Evolutionary conservation across 2,329 filamentous ascomycete species (phyloP), one percentile per base, ranked within the genome.

Genomic region (Fusarium sp.): DNA sequence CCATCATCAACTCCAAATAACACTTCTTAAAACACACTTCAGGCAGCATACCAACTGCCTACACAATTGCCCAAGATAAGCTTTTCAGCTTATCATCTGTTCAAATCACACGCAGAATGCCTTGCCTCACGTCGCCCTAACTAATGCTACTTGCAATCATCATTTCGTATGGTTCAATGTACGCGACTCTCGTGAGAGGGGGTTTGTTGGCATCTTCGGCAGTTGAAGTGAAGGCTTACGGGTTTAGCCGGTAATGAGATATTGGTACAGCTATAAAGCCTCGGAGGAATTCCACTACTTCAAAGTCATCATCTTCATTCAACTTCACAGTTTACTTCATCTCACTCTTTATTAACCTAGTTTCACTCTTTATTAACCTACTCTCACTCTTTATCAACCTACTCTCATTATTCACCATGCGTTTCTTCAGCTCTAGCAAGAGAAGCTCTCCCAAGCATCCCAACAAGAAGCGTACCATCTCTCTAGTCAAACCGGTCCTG

Each of bases 81-180:
- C n/a, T n/a, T n/a, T n/a, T n/a, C n/a, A n/a, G n/a, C n/a, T n/a
- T n/a, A n/a, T n/a, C n/a, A n/a, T n/a, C n/a, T n/a, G n/a, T n/a
- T n/a, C n/a, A n/a, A n/a, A n/a, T n/a, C n/a, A n/a, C n/a, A n/a
- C n/a, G n/a, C n/a, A n/a, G n/a, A n/a, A n/a, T n/a, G n/a, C n/a
- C n/a, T n/a, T n/a, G 27, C 27, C 6, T 30, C 27, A 30, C 27
- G 6, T 30, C 6, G 27, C 27, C 20, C 14, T 10, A 18, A 4
- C 3, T 3, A 7, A 12, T 10, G 6, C 0, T 17, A 3, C n/a
- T 12, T 32, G 13, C 14, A 3, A 1, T n/a, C n/a, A n/a, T 17
- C 5, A 17, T 18, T 20, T 6, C 3, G 18, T 20, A 14, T 17
- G 18, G n/a, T 4, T 32, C 14, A n/a, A 11, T 48, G 12, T 5